Evolutionary conservation across 2,329 filamentous ascomycete species (phyloP).

Genomic region (Stagonosporopsis cucurbitacearum): DNA sequence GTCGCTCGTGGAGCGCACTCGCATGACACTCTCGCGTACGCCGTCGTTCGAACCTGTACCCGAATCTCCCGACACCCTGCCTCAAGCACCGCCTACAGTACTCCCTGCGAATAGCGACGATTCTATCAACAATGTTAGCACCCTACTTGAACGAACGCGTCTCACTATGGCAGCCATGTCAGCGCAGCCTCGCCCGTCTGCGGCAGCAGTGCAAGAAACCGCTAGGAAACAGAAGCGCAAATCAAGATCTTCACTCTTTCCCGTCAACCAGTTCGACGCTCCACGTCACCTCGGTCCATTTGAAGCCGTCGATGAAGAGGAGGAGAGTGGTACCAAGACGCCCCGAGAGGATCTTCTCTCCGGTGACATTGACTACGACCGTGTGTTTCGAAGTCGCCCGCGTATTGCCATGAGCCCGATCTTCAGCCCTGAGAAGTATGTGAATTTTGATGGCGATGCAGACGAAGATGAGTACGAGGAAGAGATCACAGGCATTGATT

Average conservation of each 20-base stretch:
- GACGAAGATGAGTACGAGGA: constrained; percentile 27
- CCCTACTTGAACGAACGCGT: constrained; percentile 75
- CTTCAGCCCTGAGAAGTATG: constrained; percentile 31
- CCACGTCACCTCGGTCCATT: constrained; percentile 49
- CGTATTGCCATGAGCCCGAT: constrained; percentile 79
- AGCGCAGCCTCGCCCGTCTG: constrained; percentile 26
- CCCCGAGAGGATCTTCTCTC: constrained; percentile 73
- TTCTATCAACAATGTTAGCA: constrained; percentile 40
- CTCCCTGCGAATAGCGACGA: constrained; percentile 21
- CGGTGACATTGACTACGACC: constrained; percentile 76
- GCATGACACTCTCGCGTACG: constrained; percentile 53
- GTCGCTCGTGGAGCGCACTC: constrained; percentile 56
- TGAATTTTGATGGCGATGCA: constrained; percentile 13
- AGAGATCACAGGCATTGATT: constrained; percentile 41
- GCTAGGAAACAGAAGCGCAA: constrained; percentile 28
- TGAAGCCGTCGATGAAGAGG: constrained; percentile 30
- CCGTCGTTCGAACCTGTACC: constrained; percentile 34
- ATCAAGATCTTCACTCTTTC: constrained; percentile 48
- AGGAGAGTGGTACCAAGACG: constrained; percentile 47
- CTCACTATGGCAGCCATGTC: constrained; percentile 76
- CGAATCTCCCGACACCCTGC: constrained; percentile 27
- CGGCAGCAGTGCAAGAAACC: constrained; percentile 16
- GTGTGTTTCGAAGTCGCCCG: constrained; percentile 84
- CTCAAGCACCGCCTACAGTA: constrained; percentile 17
- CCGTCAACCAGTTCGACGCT: constrained; percentile 64